These are phyloP conservation scores for Elongisporangium undulatum DNA, from an alignment of 352 stramenopile species.

Conservation along the genomic window DNA sequence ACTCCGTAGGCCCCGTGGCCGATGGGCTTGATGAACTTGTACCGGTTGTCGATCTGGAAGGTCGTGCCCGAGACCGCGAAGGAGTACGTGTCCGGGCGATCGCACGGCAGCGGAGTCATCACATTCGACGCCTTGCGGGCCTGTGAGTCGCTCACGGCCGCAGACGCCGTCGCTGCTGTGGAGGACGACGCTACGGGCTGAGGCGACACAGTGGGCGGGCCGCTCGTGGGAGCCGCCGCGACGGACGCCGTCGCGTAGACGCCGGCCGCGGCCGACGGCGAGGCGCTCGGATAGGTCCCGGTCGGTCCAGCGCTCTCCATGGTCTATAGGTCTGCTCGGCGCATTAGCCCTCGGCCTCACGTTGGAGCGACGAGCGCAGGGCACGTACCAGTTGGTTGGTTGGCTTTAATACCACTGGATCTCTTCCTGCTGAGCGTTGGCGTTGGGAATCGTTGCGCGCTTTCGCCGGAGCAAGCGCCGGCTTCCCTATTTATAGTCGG, in stretches of 20 bases:
- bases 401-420: too few species aligned
- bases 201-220: not conserved
- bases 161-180: not conserved
- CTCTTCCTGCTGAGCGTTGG: not conserved
- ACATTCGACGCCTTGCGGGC: slow-evolving; percentile 1
- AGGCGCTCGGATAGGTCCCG: not conserved
- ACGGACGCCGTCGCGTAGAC: not conserved
- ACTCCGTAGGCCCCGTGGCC: slow-evolving; percentile 94
- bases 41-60: slow-evolving; percentile 92
- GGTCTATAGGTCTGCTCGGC: not conserved
- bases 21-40: slow-evolving; percentile 94
- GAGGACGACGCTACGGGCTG: not conserved
- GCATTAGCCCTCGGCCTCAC: too few species aligned
- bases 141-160: not conserved
- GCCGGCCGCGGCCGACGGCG: not conserved
- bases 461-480: not conserved
- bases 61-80: slow-evolving; percentile 85
- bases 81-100: slow-evolving; percentile 61
- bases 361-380: too few species aligned
- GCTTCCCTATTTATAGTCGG: not conserved
- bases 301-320: not conserved
- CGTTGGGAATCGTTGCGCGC: not conserved
- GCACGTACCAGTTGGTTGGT: not conserved
- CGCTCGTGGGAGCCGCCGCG: not conserved
- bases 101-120: slow-evolving; percentile 6